Evolutionary conservation across 2,329 filamentous ascomycete genomes (phyloP), one percentile per base, ranked within the genome.

Genomic region (Sclerotinia spermophila): DNA sequence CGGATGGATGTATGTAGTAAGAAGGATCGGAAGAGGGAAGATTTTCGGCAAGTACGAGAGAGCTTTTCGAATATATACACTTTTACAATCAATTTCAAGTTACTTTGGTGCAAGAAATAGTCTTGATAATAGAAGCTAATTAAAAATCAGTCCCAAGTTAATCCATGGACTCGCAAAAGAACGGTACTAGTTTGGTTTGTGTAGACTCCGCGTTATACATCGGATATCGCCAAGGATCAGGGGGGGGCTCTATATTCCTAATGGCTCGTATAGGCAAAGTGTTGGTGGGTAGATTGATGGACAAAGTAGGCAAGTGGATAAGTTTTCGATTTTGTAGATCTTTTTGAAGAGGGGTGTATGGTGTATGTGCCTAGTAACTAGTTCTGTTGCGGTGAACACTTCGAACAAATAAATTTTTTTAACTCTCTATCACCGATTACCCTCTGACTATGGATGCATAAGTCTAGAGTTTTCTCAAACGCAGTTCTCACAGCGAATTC

Each of bases 301-400:
- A 35, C 6, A 24, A 38, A 48, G 60, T 64, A 33, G 42, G 10
- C 48, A n/a, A 27, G 60, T 33, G 30, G 42, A 11, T 33, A 44
- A 27, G 19, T 45, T 27, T 19, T 40, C 24, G 60, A 30, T 24
- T 48, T 19, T 8, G 60, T 48, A 64, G 60, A 64, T 64, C 60
- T 38, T 64, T 64, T 21, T n/a, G 42, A 64, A 38, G 42, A 33
- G 27, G 60, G 21, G 42, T 44, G 42, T 15, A n/a, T n/a, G n/a
- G n/a, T n/a, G n/a, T 35, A 53, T 53, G 48, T 53, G 17, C 48
- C 48, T 53, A 53, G 60, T 33, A 17, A 27, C 58, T 60, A 64
- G 60, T 35, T 48, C 42, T 64, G 42, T 48, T 64, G 60, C 60
- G 60, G 60, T 64, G 60, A 64, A 64, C 19, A 64, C 42, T 48